Base-by-base conservation (phyloP, 2,329 filamentous ascomycete species). In the Myrmaecium sp. region DNA sequence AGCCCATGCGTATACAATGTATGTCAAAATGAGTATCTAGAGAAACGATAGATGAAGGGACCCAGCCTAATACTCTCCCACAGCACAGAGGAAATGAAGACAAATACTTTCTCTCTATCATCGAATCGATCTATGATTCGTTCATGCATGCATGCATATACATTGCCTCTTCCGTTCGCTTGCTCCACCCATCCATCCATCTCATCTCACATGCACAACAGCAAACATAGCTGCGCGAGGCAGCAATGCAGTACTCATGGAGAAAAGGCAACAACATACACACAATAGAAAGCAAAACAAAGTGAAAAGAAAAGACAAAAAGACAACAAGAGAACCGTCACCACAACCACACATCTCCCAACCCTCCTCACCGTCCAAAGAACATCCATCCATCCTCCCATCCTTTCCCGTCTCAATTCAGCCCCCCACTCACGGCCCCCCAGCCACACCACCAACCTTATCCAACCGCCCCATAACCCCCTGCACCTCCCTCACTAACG, bases 401-500 rank as follows among this genome's bases (percentile, higher is more conserved):
- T 23, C n/a, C 21, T 19, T 11, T 14, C 18, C 5, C 14, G 9
- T 17, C n/a, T 5, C 10, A 23, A 9, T 13, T 22, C 12, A 20
- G 6, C 6, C 6, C 7, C 18, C 18, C 18, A 7, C n/a, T 20
- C 6, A 7, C 18, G 7, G 18, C 18, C 18, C 18, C 18, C 18
- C 18, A 7, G 18, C 18, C n/a, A 19, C 7, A 23, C 6, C 21
- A 9, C 21, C 21, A 7, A 26, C 30, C 29, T 60, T 57, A 43
- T 89, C 80, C 31, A 86, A 46, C 15, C 60, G 58, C 42, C 63
- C 71, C 36, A 89, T 49, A 22, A 77, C 55, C 7, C 57, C 64
- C 46, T 86, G 77, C 3, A 77, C 72, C 35, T 75, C 64, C 40
- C 60, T 68, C n/a, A 86, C 75, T 26, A 84, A 50, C 31, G 73